A percentile compares a stretch with the other conserved stretches of the same genome.
Conservation (phyloP, 192 early-diverging fungal genomes). For the Backusella westeae region DNA sequence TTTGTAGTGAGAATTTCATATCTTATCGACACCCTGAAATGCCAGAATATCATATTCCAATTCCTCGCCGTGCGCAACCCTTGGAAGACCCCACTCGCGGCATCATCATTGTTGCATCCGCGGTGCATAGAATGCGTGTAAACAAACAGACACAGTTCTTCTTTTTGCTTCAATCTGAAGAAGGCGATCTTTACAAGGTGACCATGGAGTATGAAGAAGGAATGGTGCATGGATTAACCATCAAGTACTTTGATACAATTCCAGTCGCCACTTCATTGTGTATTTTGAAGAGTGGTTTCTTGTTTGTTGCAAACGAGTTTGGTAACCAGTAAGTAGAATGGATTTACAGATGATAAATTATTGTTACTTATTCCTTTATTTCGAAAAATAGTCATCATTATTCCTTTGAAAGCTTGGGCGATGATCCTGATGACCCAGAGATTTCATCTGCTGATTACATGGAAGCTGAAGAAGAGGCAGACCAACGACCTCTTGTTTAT, state of each 20-base stretch:
- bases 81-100: conserved; percentile 65
- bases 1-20: conserved; percentile 89
- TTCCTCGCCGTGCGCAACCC: conserved; percentile 76
- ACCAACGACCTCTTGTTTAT: conserved; percentile 47
- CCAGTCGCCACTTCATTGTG: conserved; percentile 76
- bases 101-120: conserved; percentile 76
- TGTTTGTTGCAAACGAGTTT: conserved; percentile 91
- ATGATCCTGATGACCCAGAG: conserved; percentile 83
- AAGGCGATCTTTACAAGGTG: conserved; percentile 93
- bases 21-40: conserved; percentile 80
- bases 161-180: conserved; percentile 85
- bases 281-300: conserved; percentile 89
- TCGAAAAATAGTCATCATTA: conserved; percentile 65
- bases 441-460: conserved; percentile 70
- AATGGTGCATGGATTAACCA: conserved; percentile 65
- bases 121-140: conserved; percentile 90
- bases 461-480: conserved; percentile 42
- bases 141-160: conserved; percentile 72
- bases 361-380: neutral
- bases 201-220: conserved; percentile 76
- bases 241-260: conserved; percentile 96
- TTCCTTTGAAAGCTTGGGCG: conserved; percentile 93
- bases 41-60: conserved; percentile 64
- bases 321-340: conserved; percentile 79
- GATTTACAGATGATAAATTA: neutral